phyloP scores from a whole-genome alignment of 2,329 filamentous ascomycete species.

The Claviceps digitariae region DNA sequence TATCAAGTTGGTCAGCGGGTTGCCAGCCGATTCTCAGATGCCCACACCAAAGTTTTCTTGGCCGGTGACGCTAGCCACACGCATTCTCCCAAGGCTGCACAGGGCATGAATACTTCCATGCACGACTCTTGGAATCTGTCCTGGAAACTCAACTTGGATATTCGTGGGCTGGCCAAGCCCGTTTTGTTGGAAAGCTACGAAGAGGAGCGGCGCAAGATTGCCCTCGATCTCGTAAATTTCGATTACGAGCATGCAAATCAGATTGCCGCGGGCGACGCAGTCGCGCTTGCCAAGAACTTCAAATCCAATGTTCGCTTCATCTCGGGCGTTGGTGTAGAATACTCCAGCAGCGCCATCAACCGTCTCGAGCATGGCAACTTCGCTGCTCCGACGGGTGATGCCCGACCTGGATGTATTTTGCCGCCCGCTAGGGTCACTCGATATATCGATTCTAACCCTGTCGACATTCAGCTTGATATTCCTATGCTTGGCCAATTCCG shows the following conservation, averaged over 20 bases:
- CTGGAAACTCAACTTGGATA: conserved; percentile 38
- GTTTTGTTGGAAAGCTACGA: conserved; percentile 47
- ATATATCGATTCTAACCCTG: conserved; percentile 65
- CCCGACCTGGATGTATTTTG: conserved; percentile 41
- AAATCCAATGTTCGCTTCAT: conserved; percentile 60
- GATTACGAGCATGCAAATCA: conserved; percentile 44
- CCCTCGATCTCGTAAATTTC: conserved; percentile 44
- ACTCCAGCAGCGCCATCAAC: conserved; percentile 38
- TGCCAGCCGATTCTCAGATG: conserved; percentile 54
- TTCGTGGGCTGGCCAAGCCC: conserved; percentile 40
- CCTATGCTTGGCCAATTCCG: conserved; percentile 67
- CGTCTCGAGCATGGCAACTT: conserved; percentile 22
- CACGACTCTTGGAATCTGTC: conserved; percentile 48
- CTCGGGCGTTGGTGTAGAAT: conserved; percentile 55
- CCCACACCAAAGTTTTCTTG: conserved; percentile 49
- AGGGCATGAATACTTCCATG: conserved; percentile 52
- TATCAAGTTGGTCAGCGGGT: conserved; percentile 61
- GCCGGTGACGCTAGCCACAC: conserved; percentile 60
- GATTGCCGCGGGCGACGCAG: conserved; percentile 47
- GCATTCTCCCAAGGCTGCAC: conserved; percentile 58
- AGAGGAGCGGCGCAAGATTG: conserved; percentile 47
- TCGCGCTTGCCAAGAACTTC: conserved; percentile 54
- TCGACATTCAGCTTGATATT: conserved; percentile 66
- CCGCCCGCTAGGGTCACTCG: conserved; percentile 58
- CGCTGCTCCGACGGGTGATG: conserved; percentile 31